A percentile compares a stretch with the other conserved stretches of the same genome.
These are phyloP conservation scores for Neophaeococcomyces mojaviensis DNA, from an alignment of 2,329 filamentous ascomycete genomes.

Conservation along the genomic window DNA sequence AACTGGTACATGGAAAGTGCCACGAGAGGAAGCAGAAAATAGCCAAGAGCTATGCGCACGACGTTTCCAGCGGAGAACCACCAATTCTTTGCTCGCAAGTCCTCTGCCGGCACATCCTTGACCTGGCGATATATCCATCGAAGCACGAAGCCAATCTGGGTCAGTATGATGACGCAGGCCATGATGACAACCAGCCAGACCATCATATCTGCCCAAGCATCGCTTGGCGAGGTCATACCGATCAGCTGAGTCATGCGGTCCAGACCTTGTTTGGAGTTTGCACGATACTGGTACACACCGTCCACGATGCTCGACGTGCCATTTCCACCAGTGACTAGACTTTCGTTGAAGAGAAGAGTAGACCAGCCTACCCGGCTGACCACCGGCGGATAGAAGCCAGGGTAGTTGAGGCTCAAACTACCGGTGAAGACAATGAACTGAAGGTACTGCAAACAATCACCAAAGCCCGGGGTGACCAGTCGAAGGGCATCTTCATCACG, in stretches of 20 bases:
- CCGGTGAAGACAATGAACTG: conserved; percentile 87
- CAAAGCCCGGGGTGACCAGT: conserved; percentile 90
- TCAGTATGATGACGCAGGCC: conserved; percentile 56
- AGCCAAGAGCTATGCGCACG: conserved; percentile 84
- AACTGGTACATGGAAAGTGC: conserved; percentile 87
- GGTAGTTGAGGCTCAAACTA: conserved; percentile 79
- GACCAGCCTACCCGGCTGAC: conserved; percentile 87
- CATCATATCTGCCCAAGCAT: conserved; percentile 92
- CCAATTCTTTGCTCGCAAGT: conserved; percentile 82
- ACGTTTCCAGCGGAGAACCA: conserved; percentile 76
- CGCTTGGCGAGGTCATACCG: conserved; percentile 65
- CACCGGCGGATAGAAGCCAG: conserved; percentile 88
- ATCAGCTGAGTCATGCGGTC: conserved; percentile 72
- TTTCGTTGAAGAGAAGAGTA: conserved; percentile 84
- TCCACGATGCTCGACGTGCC: conserved; percentile 65
- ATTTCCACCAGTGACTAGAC: conserved; percentile 63
- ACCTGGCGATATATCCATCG: conserved; percentile 70
- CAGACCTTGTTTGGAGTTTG: conserved; percentile 70
- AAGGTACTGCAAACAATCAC: conserved; percentile 93
- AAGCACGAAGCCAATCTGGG: conserved; percentile 66
- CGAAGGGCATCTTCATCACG: conserved; percentile 85
- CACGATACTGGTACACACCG: conserved; percentile 65
- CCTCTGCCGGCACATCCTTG: conserved; percentile 69
- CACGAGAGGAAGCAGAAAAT: conserved; percentile 79
- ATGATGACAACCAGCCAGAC: conserved; percentile 80